Evolutionary conservation across 2,329 filamentous ascomycete genomes (phyloP), one percentile per base, ranked within the genome.

Genomic region (Teratosphaeriaceae sp.): DNA sequence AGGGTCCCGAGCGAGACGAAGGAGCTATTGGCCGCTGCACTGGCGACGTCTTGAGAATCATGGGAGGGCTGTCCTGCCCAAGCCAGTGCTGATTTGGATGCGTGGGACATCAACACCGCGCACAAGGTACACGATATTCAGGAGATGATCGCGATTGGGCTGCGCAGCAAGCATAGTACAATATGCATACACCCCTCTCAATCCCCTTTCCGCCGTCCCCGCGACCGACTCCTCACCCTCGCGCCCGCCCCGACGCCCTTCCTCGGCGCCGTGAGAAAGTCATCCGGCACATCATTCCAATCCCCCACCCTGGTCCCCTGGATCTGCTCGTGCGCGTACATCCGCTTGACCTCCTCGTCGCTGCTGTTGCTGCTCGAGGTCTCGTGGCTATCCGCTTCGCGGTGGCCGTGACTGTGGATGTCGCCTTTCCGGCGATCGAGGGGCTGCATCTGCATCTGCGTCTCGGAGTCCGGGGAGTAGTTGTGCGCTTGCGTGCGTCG

Each of bases 231-330:
- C 43, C 59, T 59, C 19, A 13, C 15, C 7, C 40, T 22, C 40
- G n/a, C n/a, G n/a, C n/a, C n/a, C n/a, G n/a, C n/a, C n/a, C n/a
- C n/a, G n/a, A n/a, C n/a, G n/a, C 31, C 6, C 29, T 42, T 30
- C 40, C 19, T 23, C 33, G 37, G 30, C 38, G 61, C 57, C 18
- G 55, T 55, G 38, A 65, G 53, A 22, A 70, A 69, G 15, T 69
- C 70, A 4, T 70, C 69, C 12, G 70, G 70, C 3, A 73, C 57
- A 45, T 73, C 70, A 42, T 73, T 73, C 70, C 70, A 73, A 41
- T 70, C 66, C 33, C 56, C 58, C 8, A 62, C 18, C 9, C 9
- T 34, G 7, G 24, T 68, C 36, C 47, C 40, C 22, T 50, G 38
- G 23, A 44, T 40, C 23, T 45, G 34, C 15, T 13, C 18, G 29